phyloP scores from a whole-genome alignment of 768 basidiomycete species.

The Tricholoma sp. region DNA sequence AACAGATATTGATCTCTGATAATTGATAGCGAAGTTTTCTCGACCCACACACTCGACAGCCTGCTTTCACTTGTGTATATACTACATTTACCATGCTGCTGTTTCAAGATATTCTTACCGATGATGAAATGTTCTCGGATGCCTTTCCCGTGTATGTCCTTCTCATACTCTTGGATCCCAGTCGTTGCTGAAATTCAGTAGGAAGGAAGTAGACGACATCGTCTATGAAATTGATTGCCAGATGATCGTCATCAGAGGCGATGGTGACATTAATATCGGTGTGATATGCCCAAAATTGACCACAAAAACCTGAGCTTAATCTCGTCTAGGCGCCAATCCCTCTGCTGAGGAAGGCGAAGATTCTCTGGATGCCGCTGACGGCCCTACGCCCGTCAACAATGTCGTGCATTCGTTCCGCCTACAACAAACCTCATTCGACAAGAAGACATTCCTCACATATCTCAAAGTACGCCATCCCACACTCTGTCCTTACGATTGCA shows the following conservation, averaged over 20 bases:
- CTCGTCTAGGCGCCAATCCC: conserved; percentile 75
- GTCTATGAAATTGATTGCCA: conserved; percentile 86
- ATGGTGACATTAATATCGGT: conserved; percentile 91
- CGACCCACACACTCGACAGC: no score
- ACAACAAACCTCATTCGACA: conserved; percentile 76
- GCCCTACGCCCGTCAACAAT: conserved; percentile 78
- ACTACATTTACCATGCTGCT: conserved; percentile 63
- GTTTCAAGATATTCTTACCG: conserved; percentile 66
- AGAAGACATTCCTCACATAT: conserved; percentile 77
- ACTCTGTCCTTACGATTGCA: no score
- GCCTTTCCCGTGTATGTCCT: conserved; percentile 75
- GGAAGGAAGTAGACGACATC: conserved; percentile 72
- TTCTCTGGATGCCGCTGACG: conserved; percentile 74
- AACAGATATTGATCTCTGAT: no score
- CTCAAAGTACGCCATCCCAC: no score
- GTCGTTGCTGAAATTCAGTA: conserved; percentile 25
- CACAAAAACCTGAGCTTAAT: not conserved
- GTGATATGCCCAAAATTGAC: conserved; percentile 16
- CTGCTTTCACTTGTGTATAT: no score
- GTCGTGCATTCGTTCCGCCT: conserved; percentile 91
- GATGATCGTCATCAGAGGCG: conserved; percentile 59
- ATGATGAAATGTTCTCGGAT: conserved; percentile 93
- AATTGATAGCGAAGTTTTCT: no score
- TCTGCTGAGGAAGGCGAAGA: conserved; percentile 87
- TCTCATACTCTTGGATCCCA: not conserved